Base-by-base conservation (phyloP, 1,139 yeast species). In the Pichia sp. region DNA sequence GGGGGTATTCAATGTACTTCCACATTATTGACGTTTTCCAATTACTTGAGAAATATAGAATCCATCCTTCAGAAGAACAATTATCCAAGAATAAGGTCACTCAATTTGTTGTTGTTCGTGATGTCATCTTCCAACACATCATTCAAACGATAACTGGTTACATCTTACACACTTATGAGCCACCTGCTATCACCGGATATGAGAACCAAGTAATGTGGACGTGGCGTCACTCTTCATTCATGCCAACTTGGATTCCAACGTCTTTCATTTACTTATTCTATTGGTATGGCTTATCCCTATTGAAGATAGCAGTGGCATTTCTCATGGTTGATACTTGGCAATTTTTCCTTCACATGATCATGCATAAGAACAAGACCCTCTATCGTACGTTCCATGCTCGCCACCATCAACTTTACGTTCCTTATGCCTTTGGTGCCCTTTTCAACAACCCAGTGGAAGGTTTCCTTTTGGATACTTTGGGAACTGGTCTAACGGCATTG, bases 401-500 rank as follows among this genome's bases (percentile, higher is more conserved):
- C 49, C 98, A 91, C 60, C 98, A 91, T 60, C 67, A 93, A 36
- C 68, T 91, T 35, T 88, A 91, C 53, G 96, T 91, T 22, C 98
- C 98, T 10, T 91, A 86, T 60, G 96, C 98, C 1, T 88, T 73
- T 59, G 98, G 98, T 33, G 98, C 98, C 4, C 69, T 91, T 31
- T 91, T 86, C 66, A 91, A 91, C 61, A 88, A 88, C 50, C 91
- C 96, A 15, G 71, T 85, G 12, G 98, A 91, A 64, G 98, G 98
- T 5, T 85, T 91, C 50, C 59, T 88, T 41, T 69, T 91, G 53
- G 98, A 91, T 62, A 86, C 98, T 14, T 58, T 79, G 32, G 98
- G 98, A 8, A 83, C 97, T 1, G 97, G 96, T 18, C 48, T 88
- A 29, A 93, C 96, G 1, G 70, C 77, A 39, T 48, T 84, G 22